Conservation (phyloP, 73 alveolate genomes). For the Stentor roeselii region DNA sequence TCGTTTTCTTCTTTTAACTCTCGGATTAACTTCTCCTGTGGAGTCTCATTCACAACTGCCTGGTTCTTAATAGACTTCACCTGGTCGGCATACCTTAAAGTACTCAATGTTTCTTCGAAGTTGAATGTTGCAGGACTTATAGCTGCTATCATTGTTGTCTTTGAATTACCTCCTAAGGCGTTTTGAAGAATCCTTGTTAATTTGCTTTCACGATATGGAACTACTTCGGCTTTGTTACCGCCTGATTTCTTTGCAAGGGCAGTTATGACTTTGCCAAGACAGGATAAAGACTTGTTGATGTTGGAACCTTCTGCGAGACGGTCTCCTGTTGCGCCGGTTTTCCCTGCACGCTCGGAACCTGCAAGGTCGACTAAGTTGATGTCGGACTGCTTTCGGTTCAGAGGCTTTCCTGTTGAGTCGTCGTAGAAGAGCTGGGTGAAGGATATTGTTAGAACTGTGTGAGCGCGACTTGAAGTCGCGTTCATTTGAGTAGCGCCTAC, state of each 20-base stretch:
- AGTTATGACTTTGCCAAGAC: slow-evolving; percentile 79
- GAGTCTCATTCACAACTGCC: slow-evolving; percentile 85
- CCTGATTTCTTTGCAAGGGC: slow-evolving; percentile 82
- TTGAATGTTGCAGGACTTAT: slow-evolving; percentile 89
- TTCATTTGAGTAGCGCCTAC: slow-evolving; percentile 94
- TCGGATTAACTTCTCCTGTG: slow-evolving; percentile 87
- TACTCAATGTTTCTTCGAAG: slow-evolving; percentile 91
- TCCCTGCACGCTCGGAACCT: slow-evolving; percentile 94
- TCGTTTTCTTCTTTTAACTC: slow-evolving; percentile 94
- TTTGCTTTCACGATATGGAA: slow-evolving; percentile 93
- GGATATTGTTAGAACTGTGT: slow-evolving; percentile 72
- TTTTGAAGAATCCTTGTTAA: slow-evolving; percentile 91
- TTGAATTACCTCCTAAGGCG: slow-evolving; percentile 96
- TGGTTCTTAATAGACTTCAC: slow-evolving; percentile 89
- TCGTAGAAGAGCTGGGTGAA: slow-evolving; percentile 50
- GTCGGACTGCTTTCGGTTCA: slow-evolving; percentile 57
- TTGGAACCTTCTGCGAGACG: slow-evolving; percentile 91
- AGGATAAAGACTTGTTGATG: slow-evolving; percentile 85
- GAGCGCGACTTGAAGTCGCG: slow-evolving; percentile 91
- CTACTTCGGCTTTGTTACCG: slow-evolving; percentile 64
- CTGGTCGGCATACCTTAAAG: slow-evolving; percentile 94
- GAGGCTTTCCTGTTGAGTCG: slow-evolving; percentile 41
- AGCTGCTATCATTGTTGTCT: slow-evolving; percentile 95
- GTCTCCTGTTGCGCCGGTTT: slow-evolving; percentile 86
- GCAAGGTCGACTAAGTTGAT: slow-evolving; percentile 98